Evolutionary conservation across 306 rosid genomes (phyloP), one percentile per base, ranked within the genome.

Genomic region (Myrica gale): DNA sequence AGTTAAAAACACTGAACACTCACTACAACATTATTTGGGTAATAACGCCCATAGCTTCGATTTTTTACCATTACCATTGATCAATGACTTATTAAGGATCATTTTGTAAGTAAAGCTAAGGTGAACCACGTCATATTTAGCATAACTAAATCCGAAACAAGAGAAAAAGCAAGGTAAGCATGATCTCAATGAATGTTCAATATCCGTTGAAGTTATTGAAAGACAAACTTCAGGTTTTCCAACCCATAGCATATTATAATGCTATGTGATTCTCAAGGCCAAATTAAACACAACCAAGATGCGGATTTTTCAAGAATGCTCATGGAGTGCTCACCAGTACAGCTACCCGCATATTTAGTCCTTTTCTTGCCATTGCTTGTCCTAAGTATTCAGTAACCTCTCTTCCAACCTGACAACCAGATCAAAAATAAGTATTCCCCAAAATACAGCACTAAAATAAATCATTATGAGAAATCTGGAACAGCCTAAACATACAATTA

Each of bases 341-440:
- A 65, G 91, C 83, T 39, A 93, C 96, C 60, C 79, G 86, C 87
- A 91, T 85, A 83, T 90, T 88, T 58, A 93, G 84, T 78, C 92
- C 97, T 42, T 86, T 83, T 74, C 89, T 87, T 41, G 20, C 52
- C 76, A 91, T 72, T 32, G 97, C 96, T 81, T 91, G 87, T 81
- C 90, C 92, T 81, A 93, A 85, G 76, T 87, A 87, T 73, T 75
- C 94, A 4, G 84, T 86, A 81, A 89, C 88, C 87, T 93, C 97
- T 87, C 74, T 86, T 83, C 97, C 96, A 76, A 88, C 90, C 98
- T 93, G 89, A 57, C 80, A 89, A 81, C 80, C 20, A 54, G 78
- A 72, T 7, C 51, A 41, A 10, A 39, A 47, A 60, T 5, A 57
- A 1, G 23, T 5, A 42, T 7, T 56, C 45, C 48, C 68, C 11